These are phyloP conservation scores for Lactifluus subvellereus DNA, from an alignment of 768 basidiomycete species.

Conservation along the genomic window DNA sequence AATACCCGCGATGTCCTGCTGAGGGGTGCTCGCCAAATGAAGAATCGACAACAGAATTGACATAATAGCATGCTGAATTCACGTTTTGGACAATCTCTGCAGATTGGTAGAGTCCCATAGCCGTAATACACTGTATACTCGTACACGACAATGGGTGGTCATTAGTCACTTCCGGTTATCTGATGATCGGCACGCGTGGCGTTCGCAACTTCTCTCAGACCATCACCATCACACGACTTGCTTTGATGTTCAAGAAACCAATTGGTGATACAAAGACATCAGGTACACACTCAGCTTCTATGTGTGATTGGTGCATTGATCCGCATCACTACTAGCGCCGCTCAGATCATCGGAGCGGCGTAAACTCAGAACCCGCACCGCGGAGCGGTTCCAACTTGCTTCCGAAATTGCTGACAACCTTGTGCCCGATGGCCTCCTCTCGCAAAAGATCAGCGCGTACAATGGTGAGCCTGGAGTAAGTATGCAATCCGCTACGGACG, in stretches of 20 bases:
- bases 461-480: constrained; percentile 60
- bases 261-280: constrained; percentile 63
- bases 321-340: constrained; percentile 39
- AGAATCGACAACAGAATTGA: too few relatives aligned
- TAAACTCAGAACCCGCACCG: constrained; percentile 58
- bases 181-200: neutral
- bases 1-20: neutral
- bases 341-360: constrained; percentile 67
- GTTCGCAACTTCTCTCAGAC: neutral
- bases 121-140: too few relatives aligned
- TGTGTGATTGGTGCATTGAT: neutral
- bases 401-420: constrained; percentile 60
- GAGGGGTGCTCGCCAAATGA: too few relatives aligned
- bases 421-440: constrained; percentile 68
- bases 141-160: too few relatives aligned
- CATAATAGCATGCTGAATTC: too few relatives aligned
- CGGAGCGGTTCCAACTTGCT: constrained; percentile 41
- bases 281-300: constrained; percentile 28
- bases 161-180: neutral
- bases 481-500: constrained; percentile 8
- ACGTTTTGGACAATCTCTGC: too few relatives aligned
- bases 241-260: constrained; percentile 82
- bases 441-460: constrained; percentile 63
- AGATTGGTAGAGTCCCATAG: too few relatives aligned
- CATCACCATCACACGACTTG: neutral